Conservation (phyloP, 2,329 filamentous ascomycete genomes). For the Apiospora malaysiana region DNA sequence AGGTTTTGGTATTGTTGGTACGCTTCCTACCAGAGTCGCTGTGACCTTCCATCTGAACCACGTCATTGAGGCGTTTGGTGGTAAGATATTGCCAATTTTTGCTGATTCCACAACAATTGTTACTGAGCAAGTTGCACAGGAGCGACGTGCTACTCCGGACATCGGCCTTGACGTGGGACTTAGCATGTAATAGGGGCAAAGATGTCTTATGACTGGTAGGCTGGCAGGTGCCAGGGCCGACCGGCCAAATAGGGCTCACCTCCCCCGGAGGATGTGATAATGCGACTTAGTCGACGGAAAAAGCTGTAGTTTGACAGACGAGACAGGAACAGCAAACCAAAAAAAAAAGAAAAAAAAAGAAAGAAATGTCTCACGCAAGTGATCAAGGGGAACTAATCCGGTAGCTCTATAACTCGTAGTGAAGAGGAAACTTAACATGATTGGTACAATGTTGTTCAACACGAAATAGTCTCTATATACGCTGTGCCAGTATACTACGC, state of each 20-base stretch:
- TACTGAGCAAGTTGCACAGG: not conserved
- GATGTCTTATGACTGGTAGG: not conserved
- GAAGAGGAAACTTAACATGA: not conserved
- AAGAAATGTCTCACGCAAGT: not conserved
- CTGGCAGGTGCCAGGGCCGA: not conserved
- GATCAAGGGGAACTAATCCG: not conserved
- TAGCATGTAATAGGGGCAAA: not conserved
- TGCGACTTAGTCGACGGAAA: no score
- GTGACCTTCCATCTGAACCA: no score
- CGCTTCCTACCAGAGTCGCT: no score
- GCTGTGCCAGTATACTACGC: not conserved
- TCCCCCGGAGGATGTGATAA: not conserved
- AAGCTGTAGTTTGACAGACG: not conserved
- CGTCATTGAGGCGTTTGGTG: not conserved
- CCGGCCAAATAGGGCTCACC: not conserved
- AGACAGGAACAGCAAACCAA: not conserved
- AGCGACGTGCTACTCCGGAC: not conserved
- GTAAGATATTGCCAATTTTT: not conserved
- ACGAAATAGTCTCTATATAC: not conserved
- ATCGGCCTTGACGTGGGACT: not conserved
- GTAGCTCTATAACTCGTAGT: not conserved
- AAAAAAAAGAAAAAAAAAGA: no score
- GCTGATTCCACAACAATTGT: not conserved
- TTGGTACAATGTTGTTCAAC: not conserved
- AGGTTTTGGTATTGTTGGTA: no score